Percentiles rank a stretch among this genome's conserved stretches.
phyloP scores from a whole-genome alignment of 164 flowering plant species.

The Aristolochia fimbriata region DNA sequence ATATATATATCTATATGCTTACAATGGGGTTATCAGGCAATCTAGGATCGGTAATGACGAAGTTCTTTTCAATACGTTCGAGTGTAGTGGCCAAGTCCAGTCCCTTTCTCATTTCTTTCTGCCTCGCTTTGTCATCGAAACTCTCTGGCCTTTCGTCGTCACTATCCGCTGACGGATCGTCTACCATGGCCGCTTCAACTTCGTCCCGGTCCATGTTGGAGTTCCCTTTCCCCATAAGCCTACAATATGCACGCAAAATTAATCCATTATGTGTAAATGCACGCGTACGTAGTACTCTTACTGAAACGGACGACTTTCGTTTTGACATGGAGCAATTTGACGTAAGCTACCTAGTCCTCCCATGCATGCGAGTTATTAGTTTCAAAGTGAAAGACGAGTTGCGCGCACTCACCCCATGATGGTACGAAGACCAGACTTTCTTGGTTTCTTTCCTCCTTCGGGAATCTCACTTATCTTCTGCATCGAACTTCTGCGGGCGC shows the following conservation, averaged over 20 bases:
- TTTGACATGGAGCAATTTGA: no score
- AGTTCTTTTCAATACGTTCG: conserved; percentile 97
- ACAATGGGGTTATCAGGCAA: conserved; percentile 98
- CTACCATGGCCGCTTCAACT: conserved; percentile 16
- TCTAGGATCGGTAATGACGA: conserved; percentile 98
- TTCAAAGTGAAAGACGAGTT: background rate
- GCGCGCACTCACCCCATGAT: conserved; percentile 61
- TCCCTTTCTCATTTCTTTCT: conserved; percentile 91
- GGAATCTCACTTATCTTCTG: conserved; percentile 58
- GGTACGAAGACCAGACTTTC: conserved; percentile 59
- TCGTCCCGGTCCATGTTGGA: conserved; percentile 13
- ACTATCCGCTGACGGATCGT: conserved; percentile 22
- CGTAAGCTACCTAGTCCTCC: background rate
- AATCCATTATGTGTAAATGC: background rate
- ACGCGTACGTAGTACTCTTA: background rate
- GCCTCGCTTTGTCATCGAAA: conserved; percentile 58
- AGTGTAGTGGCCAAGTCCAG: conserved; percentile 96
- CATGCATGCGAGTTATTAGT: background rate
- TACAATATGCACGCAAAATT: conserved; percentile 14
- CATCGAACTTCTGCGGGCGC: conserved; percentile 39
- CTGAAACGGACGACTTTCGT: background rate
- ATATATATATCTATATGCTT: conserved; percentile 23
- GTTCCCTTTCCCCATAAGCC: conserved; percentile 46
- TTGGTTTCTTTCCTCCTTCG: conserved; percentile 46
- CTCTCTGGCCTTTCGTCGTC: conserved; percentile 63